These are phyloP conservation scores for Solanum chacoense DNA, from an alignment of 305 asterid species.

Conservation along the genomic window DNA sequence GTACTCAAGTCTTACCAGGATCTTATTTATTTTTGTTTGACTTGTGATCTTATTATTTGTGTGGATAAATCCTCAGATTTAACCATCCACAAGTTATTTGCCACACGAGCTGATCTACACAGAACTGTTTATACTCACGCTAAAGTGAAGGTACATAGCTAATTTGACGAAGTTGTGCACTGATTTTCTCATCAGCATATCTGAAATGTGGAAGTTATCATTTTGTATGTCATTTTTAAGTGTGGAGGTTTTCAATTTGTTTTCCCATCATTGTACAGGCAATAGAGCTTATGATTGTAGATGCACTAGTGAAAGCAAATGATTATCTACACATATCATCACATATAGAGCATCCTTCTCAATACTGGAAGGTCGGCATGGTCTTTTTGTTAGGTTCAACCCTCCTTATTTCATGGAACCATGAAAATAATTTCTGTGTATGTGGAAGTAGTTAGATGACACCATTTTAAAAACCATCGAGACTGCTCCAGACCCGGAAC, in stretches of 20 bases:
- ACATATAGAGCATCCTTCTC: conserved; percentile 64
- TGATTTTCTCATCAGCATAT: conserved; percentile 1
- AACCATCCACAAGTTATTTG: conserved; percentile 76
- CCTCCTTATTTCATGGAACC: conserved; percentile 1
- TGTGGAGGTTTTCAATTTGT: conserved; percentile 1
- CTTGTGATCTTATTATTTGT: conserved; percentile 7
- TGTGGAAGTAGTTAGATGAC: conserved; percentile 65
- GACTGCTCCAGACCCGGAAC: conserved; percentile 64
- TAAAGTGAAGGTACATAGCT: conserved; percentile 65
- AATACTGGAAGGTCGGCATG: conserved; percentile 77
- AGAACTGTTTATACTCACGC: conserved; percentile 89
- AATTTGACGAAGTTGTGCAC: background rate
- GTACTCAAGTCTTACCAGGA: conserved; percentile 5
- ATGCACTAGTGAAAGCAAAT: conserved; percentile 82
- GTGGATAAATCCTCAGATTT: conserved; percentile 44
- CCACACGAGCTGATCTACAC: conserved; percentile 81
- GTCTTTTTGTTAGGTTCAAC: conserved; percentile 3
- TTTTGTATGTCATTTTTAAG: background rate
- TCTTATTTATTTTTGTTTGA: background rate
- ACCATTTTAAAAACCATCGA: conserved; percentile 75
- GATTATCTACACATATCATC: conserved; percentile 61
- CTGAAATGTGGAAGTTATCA: background rate
- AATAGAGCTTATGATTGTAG: conserved; percentile 76
- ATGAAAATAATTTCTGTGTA: background rate
- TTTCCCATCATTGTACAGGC: conserved; percentile 39